phyloP scores from a whole-genome alignment of 2,329 filamentous ascomycete species.

The Aureobasidium sp. region DNA sequence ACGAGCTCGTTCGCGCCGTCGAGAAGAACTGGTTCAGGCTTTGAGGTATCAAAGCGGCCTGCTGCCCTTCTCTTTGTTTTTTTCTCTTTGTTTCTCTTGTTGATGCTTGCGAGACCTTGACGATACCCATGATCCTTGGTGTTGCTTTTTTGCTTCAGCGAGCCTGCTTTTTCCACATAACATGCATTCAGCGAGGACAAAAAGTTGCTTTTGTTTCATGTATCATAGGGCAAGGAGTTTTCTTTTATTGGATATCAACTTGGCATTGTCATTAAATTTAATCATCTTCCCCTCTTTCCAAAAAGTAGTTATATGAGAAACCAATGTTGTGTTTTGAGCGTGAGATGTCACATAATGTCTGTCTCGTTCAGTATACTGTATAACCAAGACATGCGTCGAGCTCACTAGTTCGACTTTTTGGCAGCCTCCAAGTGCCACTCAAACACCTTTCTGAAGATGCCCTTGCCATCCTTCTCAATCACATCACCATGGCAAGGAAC shows the following conservation, averaged over 20 bases:
- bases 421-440: conserved; percentile 63
- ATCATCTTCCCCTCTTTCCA: background rate
- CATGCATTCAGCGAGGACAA: conserved; percentile 10
- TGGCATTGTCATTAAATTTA: background rate
- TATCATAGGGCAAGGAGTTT: background rate
- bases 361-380: no score
- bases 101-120: background rate
- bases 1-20: conserved; percentile 25
- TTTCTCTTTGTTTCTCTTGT: background rate
- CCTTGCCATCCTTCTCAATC: conserved; percentile 66
- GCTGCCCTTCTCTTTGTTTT: background rate
- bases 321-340: background rate
- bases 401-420: conserved; percentile 20
- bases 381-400: background rate
- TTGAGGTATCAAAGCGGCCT: background rate
- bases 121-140: background rate
- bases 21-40: conserved; percentile 25
- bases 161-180: background rate
- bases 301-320: background rate
- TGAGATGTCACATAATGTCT: background rate
- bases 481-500: conserved; percentile 93
- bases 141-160: background rate
- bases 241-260: background rate
- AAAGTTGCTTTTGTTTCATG: conserved; percentile 4
- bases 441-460: conserved; percentile 67